Evolutionary conservation across 139 green algal genomes (phyloP).

Genomic region (Picochlorum sp.): DNA sequence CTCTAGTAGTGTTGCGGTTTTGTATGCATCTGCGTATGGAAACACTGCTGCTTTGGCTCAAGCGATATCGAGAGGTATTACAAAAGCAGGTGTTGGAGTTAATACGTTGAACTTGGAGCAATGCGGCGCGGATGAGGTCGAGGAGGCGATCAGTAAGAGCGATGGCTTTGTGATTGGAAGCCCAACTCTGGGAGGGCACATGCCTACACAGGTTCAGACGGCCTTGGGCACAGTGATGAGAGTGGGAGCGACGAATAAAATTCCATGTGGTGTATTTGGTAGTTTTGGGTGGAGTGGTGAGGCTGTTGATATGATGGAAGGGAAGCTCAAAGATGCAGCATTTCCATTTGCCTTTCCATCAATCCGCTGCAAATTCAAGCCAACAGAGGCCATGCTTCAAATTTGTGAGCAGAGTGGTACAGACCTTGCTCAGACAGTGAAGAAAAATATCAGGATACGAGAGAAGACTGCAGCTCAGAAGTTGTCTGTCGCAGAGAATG

Average conservation of each 20-base stretch:
- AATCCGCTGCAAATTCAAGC: conserved; percentile 92
- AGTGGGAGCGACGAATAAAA: conserved; percentile 24
- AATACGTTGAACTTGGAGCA: conserved; percentile 90
- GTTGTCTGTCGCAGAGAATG: conserved; percentile 28
- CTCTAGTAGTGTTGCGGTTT: conserved; percentile 50
- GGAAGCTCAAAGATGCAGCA: conserved; percentile 64
- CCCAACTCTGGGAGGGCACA: conserved; percentile 91
- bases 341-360: conserved; percentile 83
- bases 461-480: conserved; percentile 9
- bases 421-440: conserved; percentile 73
- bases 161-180: conserved; percentile 85
- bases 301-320: conserved; percentile 78
- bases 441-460: conserved; percentile 35
- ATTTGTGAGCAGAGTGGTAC: conserved; percentile 81
- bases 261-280: conserved; percentile 91
- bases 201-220: conserved; percentile 78
- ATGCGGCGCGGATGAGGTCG: conserved; percentile 54
- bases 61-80: conserved; percentile 70
- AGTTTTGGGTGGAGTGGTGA: conserved; percentile 94
- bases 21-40: conserved; percentile 92
- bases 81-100: conserved; percentile 77
- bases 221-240: conserved; percentile 78
- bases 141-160: conserved; percentile 37
- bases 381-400: conserved; percentile 62
- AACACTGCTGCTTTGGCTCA: conserved; percentile 92